Percentiles rank a stretch among this genome's conserved stretches.
Conservation (phyloP, 2,329 filamentous ascomycete species). For the Botrytis pseudocinerea region DNA sequence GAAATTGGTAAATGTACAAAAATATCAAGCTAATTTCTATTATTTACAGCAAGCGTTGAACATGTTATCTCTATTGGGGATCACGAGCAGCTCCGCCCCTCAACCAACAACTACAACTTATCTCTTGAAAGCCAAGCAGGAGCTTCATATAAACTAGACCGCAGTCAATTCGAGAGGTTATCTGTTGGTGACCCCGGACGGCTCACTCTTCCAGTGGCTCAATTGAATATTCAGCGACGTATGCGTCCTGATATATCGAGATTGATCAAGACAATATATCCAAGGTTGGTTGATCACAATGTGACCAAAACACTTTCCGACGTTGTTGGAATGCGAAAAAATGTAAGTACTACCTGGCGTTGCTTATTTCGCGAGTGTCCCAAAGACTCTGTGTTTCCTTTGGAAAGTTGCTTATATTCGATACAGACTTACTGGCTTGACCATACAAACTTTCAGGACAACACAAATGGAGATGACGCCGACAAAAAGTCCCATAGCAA, state of each 20-base stretch:
- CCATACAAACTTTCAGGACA: slow-evolving; percentile 33
- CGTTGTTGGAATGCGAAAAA: slow-evolving; percentile 36
- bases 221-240: slow-evolving; percentile 36
- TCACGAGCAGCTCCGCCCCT: slow-evolving; percentile 46
- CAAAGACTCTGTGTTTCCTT: neutral
- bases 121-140: slow-evolving; percentile 39
- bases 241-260: slow-evolving; percentile 39
- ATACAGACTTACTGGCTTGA: slow-evolving; percentile 35
- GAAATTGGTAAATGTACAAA: slow-evolving; percentile 32
- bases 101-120: slow-evolving; percentile 33
- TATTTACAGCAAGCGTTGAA: slow-evolving; percentile 41
- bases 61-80: slow-evolving; percentile 48
- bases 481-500: slow-evolving; percentile 44
- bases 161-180: slow-evolving; percentile 38
- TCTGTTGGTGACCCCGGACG: slow-evolving; percentile 27
- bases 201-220: slow-evolving; percentile 32
- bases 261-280: slow-evolving; percentile 35
- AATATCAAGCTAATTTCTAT: neutral
- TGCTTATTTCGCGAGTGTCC: neutral
- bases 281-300: slow-evolving; percentile 32
- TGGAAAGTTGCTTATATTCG: neutral
- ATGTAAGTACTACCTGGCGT: slow-evolving; percentile 12
- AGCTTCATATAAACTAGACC: slow-evolving; percentile 35
- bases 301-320: slow-evolving; percentile 28
- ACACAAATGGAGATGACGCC: slow-evolving; percentile 11